phyloP scores from a whole-genome alignment of 2,329 filamentous ascomycete species.

The Fusarium devonianum region DNA sequence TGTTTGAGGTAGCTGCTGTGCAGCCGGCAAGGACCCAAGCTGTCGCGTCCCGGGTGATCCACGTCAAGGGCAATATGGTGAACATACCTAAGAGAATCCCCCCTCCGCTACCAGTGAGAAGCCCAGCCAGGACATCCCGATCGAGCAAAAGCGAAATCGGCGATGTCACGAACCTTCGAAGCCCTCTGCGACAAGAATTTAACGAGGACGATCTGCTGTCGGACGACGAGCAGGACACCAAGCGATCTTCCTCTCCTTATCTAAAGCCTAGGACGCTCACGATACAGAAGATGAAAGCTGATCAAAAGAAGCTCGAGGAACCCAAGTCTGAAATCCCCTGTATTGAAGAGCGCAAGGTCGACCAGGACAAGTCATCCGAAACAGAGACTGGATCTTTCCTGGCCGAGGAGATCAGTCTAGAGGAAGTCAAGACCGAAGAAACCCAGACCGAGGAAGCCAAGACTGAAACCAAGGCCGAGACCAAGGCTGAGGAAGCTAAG shows the following conservation, averaged over 20 bases:
- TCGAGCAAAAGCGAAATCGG: conserved; percentile 62
- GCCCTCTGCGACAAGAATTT: conserved; percentile 61
- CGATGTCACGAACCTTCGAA: conserved; percentile 61
- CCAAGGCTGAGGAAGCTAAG: conserved; percentile 7
- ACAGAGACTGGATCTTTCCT: conserved; percentile 34
- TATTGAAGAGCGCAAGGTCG: conserved; percentile 4
- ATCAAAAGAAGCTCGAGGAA: conserved; percentile 16
- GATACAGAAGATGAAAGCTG: conserved; percentile 25
- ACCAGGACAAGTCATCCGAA: conserved; percentile 27
- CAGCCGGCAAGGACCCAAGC: conserved; percentile 63
- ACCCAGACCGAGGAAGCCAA: conserved; percentile 4
- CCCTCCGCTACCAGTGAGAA: conserved; percentile 79
- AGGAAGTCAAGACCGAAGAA: conserved; percentile 1
- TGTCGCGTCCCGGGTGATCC: conserved; percentile 70
- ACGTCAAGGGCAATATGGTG: conserved; percentile 79
- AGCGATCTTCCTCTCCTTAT: conserved; percentile 31
- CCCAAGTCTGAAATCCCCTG: conserved; percentile 2
- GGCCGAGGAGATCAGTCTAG: conserved; percentile 26
- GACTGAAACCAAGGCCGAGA: conserved; percentile 5
- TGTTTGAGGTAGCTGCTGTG: conserved; percentile 71
- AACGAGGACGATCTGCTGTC: conserved; percentile 42
- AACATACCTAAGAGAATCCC: conserved; percentile 82
- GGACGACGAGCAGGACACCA: conserved; percentile 33
- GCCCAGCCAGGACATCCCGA: conserved; percentile 69
- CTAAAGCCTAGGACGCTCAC: conserved; percentile 32